Conservation (phyloP, 2,329 filamentous ascomycete species). For the Pseudogymnoascus sp. region DNA sequence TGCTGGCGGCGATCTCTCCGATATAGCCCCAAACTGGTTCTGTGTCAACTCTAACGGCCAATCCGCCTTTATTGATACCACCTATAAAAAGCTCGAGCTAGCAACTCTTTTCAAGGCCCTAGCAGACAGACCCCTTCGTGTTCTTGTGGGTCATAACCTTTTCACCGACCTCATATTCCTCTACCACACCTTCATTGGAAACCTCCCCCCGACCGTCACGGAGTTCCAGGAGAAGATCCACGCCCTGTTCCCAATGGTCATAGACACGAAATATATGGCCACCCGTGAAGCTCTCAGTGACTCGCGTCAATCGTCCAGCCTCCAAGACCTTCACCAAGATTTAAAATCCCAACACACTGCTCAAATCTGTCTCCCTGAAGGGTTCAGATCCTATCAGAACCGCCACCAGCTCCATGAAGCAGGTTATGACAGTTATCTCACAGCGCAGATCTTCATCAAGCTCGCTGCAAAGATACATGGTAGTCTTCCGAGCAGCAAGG, state of each 20-base stretch:
- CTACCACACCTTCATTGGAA: slow-evolving; percentile 53
- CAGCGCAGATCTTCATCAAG: slow-evolving; percentile 35
- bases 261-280: slow-evolving; percentile 56
- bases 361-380: slow-evolving; percentile 26
- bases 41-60: slow-evolving; percentile 32
- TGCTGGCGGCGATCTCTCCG: slow-evolving; percentile 24
- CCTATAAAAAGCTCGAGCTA: slow-evolving; percentile 13
- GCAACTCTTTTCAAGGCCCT: slow-evolving; percentile 22
- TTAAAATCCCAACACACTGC: slow-evolving; percentile 36
- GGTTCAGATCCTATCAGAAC: neutral
- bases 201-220: slow-evolving; percentile 44
- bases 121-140: slow-evolving; percentile 26
- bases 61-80: slow-evolving; percentile 17
- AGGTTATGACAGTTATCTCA: slow-evolving; percentile 48
- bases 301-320: slow-evolving; percentile 26
- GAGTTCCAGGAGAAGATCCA: slow-evolving; percentile 47
- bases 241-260: slow-evolving; percentile 38
- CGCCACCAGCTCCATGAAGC: slow-evolving; percentile 42
- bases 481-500: slow-evolving; percentile 4
- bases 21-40: slow-evolving; percentile 30
- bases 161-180: slow-evolving; percentile 58
- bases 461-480: slow-evolving; percentile 22
- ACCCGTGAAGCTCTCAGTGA: slow-evolving; percentile 14
- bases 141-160: slow-evolving; percentile 58
- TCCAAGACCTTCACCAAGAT: slow-evolving; percentile 41